phyloP scores from a whole-genome alignment of 768 basidiomycete species.

The Tricholoma bakamatsutake region DNA sequence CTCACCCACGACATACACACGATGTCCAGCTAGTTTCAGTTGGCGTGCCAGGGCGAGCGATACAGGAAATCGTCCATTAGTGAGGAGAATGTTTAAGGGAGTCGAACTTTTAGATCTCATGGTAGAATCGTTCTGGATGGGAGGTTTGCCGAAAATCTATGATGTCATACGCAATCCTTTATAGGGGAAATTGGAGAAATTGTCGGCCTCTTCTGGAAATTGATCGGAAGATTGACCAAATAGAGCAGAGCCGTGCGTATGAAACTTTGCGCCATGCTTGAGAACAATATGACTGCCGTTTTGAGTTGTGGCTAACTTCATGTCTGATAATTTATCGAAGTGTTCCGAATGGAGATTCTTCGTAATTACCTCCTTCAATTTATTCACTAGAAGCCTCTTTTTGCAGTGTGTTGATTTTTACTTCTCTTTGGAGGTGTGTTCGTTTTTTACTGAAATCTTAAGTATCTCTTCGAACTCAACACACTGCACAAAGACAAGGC shows the following conservation, averaged over 20 bases:
- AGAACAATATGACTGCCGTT: too few species aligned
- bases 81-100: constrained; percentile 13
- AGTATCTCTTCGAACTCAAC: too few species aligned
- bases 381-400: too few species aligned
- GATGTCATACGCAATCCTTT: background rate
- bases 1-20: constrained; percentile 12
- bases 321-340: too few species aligned
- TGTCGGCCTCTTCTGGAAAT: background rate
- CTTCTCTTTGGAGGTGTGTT: too few species aligned
- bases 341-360: too few species aligned
- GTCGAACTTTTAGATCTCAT: background rate
- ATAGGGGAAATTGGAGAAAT: background rate
- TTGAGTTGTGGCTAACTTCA: too few species aligned
- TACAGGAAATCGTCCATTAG: constrained; percentile 16
- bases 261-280: too few species aligned
- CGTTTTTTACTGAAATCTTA: too few species aligned
- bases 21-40: constrained; percentile 11
- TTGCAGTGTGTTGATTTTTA: too few species aligned
- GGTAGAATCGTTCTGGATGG: background rate
- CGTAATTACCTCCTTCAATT: too few species aligned
- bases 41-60: constrained; percentile 15
- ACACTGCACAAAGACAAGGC: too few species aligned
- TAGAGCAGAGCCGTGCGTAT: background rate
- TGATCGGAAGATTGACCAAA: background rate
- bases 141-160: background rate